Conservation (phyloP, 1,284 basidiomycete genomes). For the Xerocomus minutiporus region DNA sequence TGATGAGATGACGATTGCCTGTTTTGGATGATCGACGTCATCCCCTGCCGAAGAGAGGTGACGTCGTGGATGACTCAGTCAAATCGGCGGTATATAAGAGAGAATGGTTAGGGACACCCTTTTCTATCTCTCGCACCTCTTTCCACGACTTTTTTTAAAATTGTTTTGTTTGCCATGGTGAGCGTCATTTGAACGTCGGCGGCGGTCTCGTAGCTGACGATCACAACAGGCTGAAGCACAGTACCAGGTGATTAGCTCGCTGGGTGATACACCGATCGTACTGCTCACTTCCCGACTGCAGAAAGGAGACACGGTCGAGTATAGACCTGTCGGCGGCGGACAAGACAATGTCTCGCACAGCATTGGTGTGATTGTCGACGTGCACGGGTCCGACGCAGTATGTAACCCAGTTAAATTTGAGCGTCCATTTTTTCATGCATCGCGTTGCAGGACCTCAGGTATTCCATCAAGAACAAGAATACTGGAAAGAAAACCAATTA, state of each 20-base stretch:
- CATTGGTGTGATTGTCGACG: constrained; percentile 35
- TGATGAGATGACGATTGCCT: background rate
- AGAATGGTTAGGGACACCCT: background rate
- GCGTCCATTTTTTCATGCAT: background rate
- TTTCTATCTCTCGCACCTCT: background rate
- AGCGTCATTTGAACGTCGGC: background rate
- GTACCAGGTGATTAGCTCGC: constrained; percentile 18
- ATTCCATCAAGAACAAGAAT: constrained; percentile 42
- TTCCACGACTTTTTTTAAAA: background rate
- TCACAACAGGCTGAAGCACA: constrained; percentile 15
- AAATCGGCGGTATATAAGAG: constrained; percentile 15
- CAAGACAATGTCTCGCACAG: constrained; percentile 39
- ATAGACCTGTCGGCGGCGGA: constrained; percentile 40
- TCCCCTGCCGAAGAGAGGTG: background rate
- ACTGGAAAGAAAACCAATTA: constrained; percentile 41
- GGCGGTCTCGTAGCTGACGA: constrained; percentile 3
- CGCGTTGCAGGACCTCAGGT: constrained; percentile 29
- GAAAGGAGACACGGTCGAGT: constrained; percentile 43
- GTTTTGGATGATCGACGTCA: constrained; percentile 19
- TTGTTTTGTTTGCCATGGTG: constrained; percentile 12
- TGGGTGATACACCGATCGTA: too few relatives aligned
- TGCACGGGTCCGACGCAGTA: constrained; percentile 31
- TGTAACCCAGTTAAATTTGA: background rate
- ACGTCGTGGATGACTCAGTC: constrained; percentile 17
- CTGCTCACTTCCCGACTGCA: constrained; percentile 15